Evolutionary conservation across 1,284 basidiomycete species (phyloP).

Genomic region (Pholiota adiposa): DNA sequence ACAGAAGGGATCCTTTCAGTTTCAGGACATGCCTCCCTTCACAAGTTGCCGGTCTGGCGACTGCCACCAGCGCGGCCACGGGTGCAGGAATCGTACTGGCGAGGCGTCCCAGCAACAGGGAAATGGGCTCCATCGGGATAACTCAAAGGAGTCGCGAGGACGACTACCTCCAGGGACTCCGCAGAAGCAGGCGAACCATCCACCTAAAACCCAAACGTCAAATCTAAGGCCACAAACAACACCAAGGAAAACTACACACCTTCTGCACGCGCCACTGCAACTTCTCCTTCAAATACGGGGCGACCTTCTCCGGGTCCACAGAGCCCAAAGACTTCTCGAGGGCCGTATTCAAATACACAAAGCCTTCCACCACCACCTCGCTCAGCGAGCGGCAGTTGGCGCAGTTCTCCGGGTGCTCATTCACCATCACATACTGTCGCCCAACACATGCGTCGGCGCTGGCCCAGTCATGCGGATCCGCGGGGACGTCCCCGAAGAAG

Average conservation of each 20-base stretch:
- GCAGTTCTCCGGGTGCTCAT: background rate
- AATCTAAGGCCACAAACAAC: too few relatives aligned
- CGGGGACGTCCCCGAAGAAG: slow-evolving; percentile 43
- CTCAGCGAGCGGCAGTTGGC: slow-evolving; percentile 16
- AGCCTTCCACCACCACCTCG: slow-evolving; percentile 51
- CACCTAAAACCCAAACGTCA: slow-evolving; percentile 9
- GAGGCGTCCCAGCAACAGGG: slow-evolving; percentile 25
- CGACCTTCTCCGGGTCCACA: slow-evolving; percentile 36
- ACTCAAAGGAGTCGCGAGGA: slow-evolving; percentile 27
- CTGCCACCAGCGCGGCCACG: slow-evolving; percentile 25
- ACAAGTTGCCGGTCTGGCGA: slow-evolving; percentile 8
- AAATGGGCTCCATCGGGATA: slow-evolving; percentile 27
- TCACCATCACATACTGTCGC: slow-evolving; percentile 29
- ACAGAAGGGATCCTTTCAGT: too few relatives aligned
- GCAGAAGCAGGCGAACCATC: slow-evolving; percentile 21
- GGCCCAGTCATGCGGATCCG: slow-evolving; percentile 34
- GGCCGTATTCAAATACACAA: slow-evolving; percentile 46
- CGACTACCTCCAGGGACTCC: slow-evolving; percentile 32
- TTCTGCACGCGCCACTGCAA: slow-evolving; percentile 42
- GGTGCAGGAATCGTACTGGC: slow-evolving; percentile 24
- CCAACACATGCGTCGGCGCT: slow-evolving; percentile 36
- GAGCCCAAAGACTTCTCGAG: slow-evolving; percentile 32
- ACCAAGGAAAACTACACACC: slow-evolving; percentile 15
- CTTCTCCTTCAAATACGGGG: slow-evolving; percentile 37
- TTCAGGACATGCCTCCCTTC: too few relatives aligned